Base-by-base conservation (phyloP, 805 yeast species). In the Kluyveromyces lactis region DNA sequence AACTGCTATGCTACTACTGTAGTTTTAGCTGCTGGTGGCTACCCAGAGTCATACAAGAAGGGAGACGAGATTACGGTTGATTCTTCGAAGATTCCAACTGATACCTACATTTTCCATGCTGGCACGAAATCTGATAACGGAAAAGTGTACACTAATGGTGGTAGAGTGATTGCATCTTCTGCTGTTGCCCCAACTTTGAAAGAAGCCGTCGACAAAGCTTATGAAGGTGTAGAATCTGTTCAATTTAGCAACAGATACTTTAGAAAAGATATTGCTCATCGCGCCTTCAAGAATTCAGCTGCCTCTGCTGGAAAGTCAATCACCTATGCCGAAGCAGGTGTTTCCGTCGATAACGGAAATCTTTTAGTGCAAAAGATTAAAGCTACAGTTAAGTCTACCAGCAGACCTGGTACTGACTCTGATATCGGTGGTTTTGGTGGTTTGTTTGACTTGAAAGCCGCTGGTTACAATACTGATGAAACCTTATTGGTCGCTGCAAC, bases 401-500 rank as follows among this genome's bases (percentile, higher is more conserved):
- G 83, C 30, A 81, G 99, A 66, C 72, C 94, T 26, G 99, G 99
- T 55, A 92, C 99, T 26, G 96, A 92, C 56, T 85, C 97, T 12
- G 95, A 87, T 51, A 92, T 92, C 52, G 99, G 99, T 58, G 99
- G 99, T 2, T 92, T 92, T 57, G 99, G 99, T 50, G 99, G 99
- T 50, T 67, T 90, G 32, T 94, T 92, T 50, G 98, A 94, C 61
- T 72, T 92, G 55, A 75, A 78, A 50, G 78, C 79, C 38, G 95
- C 95, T 33, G 97, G 97, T 5, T 92, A 80, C 65, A 60, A 64
- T 34, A 75, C 86, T 16, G 77, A 73, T 48, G 79, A 82, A 42
- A 79, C 86, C n/a, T 64, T 92, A 41, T 69, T 92, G 43, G 97
- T 92, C 31, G 96, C 92, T 43, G 97, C 98, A 43, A 92, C 99